Evolutionary conservation across 192 early-diverging fungal species (phyloP).

Genomic region (Coemansia sp.): DNA sequence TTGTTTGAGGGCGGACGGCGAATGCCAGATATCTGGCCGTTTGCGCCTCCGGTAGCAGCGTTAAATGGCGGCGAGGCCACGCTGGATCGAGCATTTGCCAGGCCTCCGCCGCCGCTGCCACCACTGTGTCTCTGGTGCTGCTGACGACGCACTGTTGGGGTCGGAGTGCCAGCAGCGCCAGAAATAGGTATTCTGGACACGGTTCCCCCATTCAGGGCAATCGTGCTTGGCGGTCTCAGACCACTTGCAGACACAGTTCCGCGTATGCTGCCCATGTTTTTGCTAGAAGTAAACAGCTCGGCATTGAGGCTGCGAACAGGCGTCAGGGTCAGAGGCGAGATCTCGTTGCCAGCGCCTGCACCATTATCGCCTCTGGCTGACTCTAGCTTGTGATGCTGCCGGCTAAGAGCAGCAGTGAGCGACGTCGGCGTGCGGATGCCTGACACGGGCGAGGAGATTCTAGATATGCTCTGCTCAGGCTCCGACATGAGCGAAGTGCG

Average conservation of each 20-base stretch:
- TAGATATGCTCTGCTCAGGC: background rate
- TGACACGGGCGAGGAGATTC: constrained; percentile 3
- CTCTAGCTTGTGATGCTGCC: constrained; percentile 32
- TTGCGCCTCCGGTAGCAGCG: background rate
- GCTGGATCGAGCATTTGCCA: background rate
- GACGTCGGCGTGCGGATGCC: constrained; percentile 11
- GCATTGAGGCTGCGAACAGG: constrained; percentile 6
- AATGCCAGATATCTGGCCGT: background rate
- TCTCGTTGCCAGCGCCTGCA: constrained; percentile 8
- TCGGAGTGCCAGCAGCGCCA: background rate
- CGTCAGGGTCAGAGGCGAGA: constrained; percentile 4
- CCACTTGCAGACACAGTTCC: background rate
- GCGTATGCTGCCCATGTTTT: background rate
- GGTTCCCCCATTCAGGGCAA: background rate
- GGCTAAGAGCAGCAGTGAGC: constrained; percentile 14
- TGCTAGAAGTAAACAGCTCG: background rate
- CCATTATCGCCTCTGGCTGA: constrained; percentile 6
- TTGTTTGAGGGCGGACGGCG: background rate
- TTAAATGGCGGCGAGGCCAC: background rate
- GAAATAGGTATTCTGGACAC: background rate
- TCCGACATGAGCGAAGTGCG: constrained; percentile 14
- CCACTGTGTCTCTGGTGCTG: background rate
- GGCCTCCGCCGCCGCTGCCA: background rate
- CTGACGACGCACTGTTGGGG: background rate
- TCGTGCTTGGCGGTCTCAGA: background rate